Conservation (phyloP, 2,329 filamentous ascomycete species). For the Ambrosiella xylebori region DNA sequence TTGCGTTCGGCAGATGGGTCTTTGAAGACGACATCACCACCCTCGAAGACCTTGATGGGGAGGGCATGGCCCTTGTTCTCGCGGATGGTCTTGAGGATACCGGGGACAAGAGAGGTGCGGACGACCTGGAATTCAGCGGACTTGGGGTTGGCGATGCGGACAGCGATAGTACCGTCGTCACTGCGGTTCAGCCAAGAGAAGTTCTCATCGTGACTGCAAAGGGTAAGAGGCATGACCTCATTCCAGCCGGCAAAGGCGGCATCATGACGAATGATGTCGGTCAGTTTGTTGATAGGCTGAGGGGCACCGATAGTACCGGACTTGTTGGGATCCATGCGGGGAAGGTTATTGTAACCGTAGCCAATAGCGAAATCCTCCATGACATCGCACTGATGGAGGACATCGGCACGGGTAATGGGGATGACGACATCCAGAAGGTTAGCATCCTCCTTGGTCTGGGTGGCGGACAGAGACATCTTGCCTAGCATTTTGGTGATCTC, state of each 20-base stretch:
- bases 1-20: slow-evolving; percentile 66
- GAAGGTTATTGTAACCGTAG: slow-evolving; percentile 94
- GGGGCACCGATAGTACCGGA: slow-evolving; percentile 74
- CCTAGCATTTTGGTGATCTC: slow-evolving; percentile 63
- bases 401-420: slow-evolving; percentile 79
- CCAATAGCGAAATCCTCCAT: slow-evolving; percentile 98
- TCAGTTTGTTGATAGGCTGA: slow-evolving; percentile 82
- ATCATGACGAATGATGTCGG: slow-evolving; percentile 77
- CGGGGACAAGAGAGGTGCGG: slow-evolving; percentile 68
- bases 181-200: slow-evolving; percentile 85
- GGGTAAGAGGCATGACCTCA: slow-evolving; percentile 87
- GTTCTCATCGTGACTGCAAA: slow-evolving; percentile 97
- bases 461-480: slow-evolving; percentile 78
- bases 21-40: slow-evolving; percentile 82
- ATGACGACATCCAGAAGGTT: slow-evolving; percentile 64
- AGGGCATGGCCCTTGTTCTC: slow-evolving; percentile 83
- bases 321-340: slow-evolving; percentile 70
- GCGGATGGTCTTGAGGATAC: slow-evolving; percentile 79
- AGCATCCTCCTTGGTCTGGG: slow-evolving; percentile 39
- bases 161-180: slow-evolving; percentile 68
- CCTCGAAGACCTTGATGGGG: slow-evolving; percentile 85
- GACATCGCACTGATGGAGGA: slow-evolving; percentile 90
- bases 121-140: slow-evolving; percentile 87
- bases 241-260: slow-evolving; percentile 89
- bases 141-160: slow-evolving; percentile 82